A percentile compares a stretch with the other conserved stretches of the same genome.
phyloP scores from a whole-genome alignment of 345 rosid genomes.

The Dipteronia sinensis region DNA sequence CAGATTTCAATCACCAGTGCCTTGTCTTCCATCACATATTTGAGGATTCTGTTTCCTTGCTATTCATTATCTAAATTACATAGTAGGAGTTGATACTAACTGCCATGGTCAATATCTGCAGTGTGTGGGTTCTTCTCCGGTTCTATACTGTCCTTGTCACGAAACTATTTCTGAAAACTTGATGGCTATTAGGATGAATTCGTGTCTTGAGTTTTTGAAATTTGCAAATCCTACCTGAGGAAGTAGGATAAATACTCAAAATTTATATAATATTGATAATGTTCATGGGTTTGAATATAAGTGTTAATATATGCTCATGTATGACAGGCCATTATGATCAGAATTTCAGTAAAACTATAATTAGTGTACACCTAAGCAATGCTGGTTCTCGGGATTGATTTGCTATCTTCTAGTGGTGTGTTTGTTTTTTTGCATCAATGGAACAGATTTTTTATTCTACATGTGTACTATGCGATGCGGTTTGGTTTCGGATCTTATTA shows the following conservation, averaged over 20 bases:
- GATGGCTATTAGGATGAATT: not conserved
- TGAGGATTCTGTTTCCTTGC: not conserved
- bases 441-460: not conserved
- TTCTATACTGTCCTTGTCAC: not conserved
- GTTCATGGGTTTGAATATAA: not conserved
- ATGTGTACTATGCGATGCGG: not conserved
- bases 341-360: not conserved
- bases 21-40: not conserved
- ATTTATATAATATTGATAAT: not conserved
- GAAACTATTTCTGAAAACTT: not conserved
- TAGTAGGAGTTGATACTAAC: constrained; percentile 4
- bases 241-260: not conserved
- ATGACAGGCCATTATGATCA: not conserved
- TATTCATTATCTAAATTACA: not conserved
- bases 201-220: not conserved
- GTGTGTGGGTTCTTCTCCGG: not conserved
- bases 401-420: not conserved
- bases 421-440: not conserved
- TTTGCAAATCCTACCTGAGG: not conserved
- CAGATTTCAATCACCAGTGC: not conserved
- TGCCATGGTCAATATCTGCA: not conserved
- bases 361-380: not conserved
- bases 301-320: not conserved
- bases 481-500: not conserved
- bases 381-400: not conserved